Base-by-base conservation (phyloP, 192 early-diverging fungal genomes). In the Mortierella antarctica region DNA sequence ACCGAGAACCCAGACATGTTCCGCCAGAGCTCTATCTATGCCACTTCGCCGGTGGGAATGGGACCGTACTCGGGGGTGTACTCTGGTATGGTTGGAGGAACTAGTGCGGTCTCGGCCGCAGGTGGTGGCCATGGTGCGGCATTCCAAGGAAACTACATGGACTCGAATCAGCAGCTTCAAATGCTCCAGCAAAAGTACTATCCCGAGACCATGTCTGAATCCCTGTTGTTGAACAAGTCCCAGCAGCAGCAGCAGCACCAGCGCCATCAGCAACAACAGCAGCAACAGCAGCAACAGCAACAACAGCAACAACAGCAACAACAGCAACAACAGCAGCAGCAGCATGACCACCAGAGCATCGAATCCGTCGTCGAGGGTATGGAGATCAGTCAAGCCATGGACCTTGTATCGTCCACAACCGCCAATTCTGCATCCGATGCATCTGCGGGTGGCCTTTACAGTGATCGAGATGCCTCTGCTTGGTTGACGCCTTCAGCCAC, bases 111-210 rank as follows among this genome's bases (percentile, higher is more conserved):
- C 9, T 15, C 23, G 7, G 31, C 56, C 13, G 13, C 40, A 2
- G 56, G 56, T 14, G 56, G 56, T 13, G 23, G 40, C 11, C 23
- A 39, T 18, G 48, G 47, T 10, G 52, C 31, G 0, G 15, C 69
- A 11, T 62, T 62, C 44, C 51, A 31, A 7, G 52, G 23, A 10
- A 46, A 62, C 39, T 72, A 72, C 39, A 64, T 72, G 62, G 70
- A 72, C 18, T 72, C 70, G 9, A 72, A 56, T 21, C 61, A 72
- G 54, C 70, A 72, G 46, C 41, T 72, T 0, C 70, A 72, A 47
- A 72, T 72, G 60, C 62, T 72, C 13, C 61, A 72, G 31, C 62
- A 72, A 40, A 72, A 72, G 58, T 72, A 72, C 11, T 62, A 31
- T 44, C 46, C 52, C 48, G 54, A 51, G 4, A 31, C 59, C 7